Evolutionary conservation across 352 stramenopile genomes (phyloP).

Genomic region (Phytophthora palmivora): DNA sequence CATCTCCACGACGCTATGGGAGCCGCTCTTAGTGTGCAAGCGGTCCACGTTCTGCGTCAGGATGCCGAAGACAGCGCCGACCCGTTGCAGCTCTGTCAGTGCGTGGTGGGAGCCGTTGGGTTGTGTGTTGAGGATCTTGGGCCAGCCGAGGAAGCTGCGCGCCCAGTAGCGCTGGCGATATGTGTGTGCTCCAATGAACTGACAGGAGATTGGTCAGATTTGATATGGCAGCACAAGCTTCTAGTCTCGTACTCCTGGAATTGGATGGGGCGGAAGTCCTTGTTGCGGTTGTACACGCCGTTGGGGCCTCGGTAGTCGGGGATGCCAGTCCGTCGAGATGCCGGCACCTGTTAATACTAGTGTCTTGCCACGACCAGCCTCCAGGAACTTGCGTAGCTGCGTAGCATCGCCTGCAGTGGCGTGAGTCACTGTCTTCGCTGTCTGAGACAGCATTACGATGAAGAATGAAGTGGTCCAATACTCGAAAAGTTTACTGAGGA

Average conservation of each 20-base stretch:
- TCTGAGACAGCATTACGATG: constrained; percentile 14
- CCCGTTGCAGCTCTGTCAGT: constrained; percentile 81
- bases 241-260: constrained; percentile 97
- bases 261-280: constrained; percentile 95
- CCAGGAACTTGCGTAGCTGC: constrained; percentile 62
- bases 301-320: constrained; percentile 96
- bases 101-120: constrained; percentile 93
- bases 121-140: constrained; percentile 76
- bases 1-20: constrained; percentile 92
- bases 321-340: constrained; percentile 97
- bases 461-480: too few species aligned
- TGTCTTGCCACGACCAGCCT: constrained; percentile 53
- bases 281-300: constrained; percentile 94
- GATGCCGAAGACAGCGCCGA: constrained; percentile 60
- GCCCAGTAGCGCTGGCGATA: constrained; percentile 94
- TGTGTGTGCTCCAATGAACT: constrained; percentile 71
- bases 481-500: too few species aligned
- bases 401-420: constrained; percentile 41
- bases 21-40: constrained; percentile 93
- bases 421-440: constrained; percentile 11
- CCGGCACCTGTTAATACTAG: constrained; percentile 94
- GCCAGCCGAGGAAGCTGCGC: constrained; percentile 90
- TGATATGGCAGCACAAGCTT: too few species aligned
- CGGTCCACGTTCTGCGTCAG: constrained; percentile 99
- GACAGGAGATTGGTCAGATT: too few species aligned